Evolutionary conservation across 805 yeast genomes (phyloP), one percentile per base, ranked within the genome.

Genomic region (Yarrowia sp.): DNA sequence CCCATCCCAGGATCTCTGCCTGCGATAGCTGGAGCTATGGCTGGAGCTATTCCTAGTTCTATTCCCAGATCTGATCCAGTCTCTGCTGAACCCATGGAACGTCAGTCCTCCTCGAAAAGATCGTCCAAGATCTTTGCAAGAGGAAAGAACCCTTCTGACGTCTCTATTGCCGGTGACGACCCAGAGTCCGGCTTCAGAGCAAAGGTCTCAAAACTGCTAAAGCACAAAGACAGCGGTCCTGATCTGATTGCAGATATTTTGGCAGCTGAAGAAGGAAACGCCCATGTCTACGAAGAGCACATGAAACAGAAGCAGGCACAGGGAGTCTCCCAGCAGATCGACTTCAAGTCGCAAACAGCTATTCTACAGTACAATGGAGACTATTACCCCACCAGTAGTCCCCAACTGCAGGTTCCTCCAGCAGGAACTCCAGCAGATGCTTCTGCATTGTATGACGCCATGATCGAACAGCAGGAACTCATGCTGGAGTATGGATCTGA

Each of bases 131-230:
- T 58, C 7, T 58, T 58, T 13, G 8, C 50, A 2, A n/a, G 64
- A 12, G 50, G 64, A 17, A 12, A 50, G 33, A 6, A 19, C 4
- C 20, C 40, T 6, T 19, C 64, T 8, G 64, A 58, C 9, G 40
- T 10, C 12, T 58, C 64, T 3, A 13, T 58, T 14, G 64, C 50
- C 3, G 64, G 50, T 8, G 64, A 58, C 40, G 64, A 42, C 36
- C 17, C 64, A n/a, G 64, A 58, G 33, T 8, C 40, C 2, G 64
- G 64, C 2, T 58, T 58, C 50, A 58, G 47, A 30, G 64, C 64
- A 2, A 58, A 58, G 36, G 44, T 58, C 19, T 58, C 64, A 17
- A 58, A 58, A 19, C 64, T 58, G 30, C 24, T 58, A 5, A 42
- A 43, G 44, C 30, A 39, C 30, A 58, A 58, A 14, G 64, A 58